Conservation (phyloP, 1,284 basidiomycete species). For the Inonotus hispidus region DNA sequence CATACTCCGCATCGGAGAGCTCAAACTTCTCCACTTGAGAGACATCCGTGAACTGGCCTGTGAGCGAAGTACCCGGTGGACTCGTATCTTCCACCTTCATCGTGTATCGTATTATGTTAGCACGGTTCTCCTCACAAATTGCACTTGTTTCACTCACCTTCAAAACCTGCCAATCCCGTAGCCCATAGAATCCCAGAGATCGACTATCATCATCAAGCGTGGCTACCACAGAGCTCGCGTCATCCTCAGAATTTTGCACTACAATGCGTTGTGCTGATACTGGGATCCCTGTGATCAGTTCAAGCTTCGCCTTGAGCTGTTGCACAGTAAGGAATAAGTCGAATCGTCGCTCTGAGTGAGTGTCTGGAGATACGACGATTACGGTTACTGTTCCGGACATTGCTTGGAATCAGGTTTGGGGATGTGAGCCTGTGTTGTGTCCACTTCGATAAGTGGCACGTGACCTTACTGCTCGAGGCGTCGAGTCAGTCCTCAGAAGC, state of each 20-base stretch:
- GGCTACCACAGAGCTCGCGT: constrained; percentile 30
- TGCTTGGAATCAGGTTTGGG: neutral
- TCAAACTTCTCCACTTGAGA: constrained; percentile 92
- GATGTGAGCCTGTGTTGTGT: no score
- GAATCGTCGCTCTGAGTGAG: constrained; percentile 79
- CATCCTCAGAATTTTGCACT: constrained; percentile 56
- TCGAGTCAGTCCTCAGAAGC: no score
- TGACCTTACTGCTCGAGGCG: no score
- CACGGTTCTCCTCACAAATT: neutral
- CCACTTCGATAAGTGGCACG: no score
- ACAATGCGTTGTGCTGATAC: constrained; percentile 63
- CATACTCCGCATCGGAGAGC: constrained; percentile 80
- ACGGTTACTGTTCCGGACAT: constrained; percentile 60
- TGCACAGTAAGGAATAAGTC: constrained; percentile 68
- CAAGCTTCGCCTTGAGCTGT: constrained; percentile 85
- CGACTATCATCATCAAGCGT: constrained; percentile 60
- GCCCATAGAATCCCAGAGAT: constrained; percentile 69
- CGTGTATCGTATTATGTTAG: neutral
- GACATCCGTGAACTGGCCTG: constrained; percentile 80
- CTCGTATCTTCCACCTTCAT: constrained; percentile 73
- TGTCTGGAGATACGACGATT: constrained; percentile 82
- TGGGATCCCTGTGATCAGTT: constrained; percentile 88
- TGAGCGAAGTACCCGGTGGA: constrained; percentile 59
- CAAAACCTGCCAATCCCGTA: constrained; percentile 65
- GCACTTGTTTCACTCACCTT: constrained; percentile 45